Percentiles rank a stretch among this genome's conserved stretches.
Conservation (phyloP, 2,329 filamentous ascomycete genomes). For the Penicillium paneum region DNA sequence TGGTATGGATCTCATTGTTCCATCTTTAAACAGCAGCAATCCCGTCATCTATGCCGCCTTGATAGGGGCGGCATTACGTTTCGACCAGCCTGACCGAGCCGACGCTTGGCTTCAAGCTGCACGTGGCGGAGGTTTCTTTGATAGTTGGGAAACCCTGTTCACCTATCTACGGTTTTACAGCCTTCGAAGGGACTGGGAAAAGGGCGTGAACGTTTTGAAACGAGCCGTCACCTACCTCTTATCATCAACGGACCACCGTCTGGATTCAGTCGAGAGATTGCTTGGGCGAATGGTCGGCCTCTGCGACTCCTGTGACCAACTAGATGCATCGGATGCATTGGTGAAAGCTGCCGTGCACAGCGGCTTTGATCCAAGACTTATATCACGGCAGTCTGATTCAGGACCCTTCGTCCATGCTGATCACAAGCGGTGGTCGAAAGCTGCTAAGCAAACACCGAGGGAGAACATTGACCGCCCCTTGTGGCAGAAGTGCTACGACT, state of each 20-base stretch:
- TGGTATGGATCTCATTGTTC: constrained; percentile 37
- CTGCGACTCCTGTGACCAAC: constrained; percentile 35
- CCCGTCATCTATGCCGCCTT: constrained; percentile 36
- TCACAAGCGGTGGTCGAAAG: constrained; percentile 30
- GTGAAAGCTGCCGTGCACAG: constrained; percentile 37
- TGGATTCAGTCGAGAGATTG: constrained; percentile 32
- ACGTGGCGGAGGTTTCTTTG: constrained; percentile 36
- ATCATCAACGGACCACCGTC: constrained; percentile 32
- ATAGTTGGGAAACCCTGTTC: constrained; percentile 37
- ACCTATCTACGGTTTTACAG: constrained; percentile 40
- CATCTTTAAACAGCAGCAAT: constrained; percentile 34
- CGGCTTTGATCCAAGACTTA: constrained; percentile 33
- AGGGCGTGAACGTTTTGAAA: constrained; percentile 32
- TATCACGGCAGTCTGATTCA: constrained; percentile 29
- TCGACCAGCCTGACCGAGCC: constrained; percentile 41
- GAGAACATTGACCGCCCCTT: constrained; percentile 19
- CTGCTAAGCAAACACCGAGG: constrained; percentile 18
- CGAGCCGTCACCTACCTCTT: constrained; percentile 37
- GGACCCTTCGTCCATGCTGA: constrained; percentile 21
- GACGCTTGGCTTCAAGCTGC: constrained; percentile 41
- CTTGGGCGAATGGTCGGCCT: constrained; percentile 40
- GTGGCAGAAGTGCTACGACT: constrained; percentile 36
- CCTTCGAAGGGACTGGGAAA: constrained; percentile 37
- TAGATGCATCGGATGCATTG: constrained; percentile 30
- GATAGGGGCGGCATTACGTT: constrained; percentile 38